Percentiles rank a stretch among this genome's conserved stretches.
These are phyloP conservation scores for Discostella stelligeroides DNA, from an alignment of 108 stramenopile species.

Conservation along the genomic window DNA sequence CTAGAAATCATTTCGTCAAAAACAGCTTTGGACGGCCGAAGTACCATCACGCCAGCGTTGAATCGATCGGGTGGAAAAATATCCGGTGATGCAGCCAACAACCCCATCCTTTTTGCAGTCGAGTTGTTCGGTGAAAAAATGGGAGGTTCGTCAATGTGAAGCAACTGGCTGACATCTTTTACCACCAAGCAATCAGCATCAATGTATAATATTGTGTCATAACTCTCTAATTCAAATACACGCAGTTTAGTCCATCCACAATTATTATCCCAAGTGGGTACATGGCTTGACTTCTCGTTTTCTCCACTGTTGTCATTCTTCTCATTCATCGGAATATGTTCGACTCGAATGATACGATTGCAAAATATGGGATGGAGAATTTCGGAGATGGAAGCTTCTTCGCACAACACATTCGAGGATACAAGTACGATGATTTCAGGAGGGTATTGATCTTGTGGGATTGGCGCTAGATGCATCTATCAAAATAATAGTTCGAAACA, in stretches of 20 bases:
- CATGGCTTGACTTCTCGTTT: slow-evolving; percentile 13
- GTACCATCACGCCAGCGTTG: slow-evolving; percentile 90
- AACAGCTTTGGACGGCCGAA: slow-evolving; percentile 62
- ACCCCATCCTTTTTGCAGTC: slow-evolving; percentile 49
- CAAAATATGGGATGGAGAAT: slow-evolving; percentile 37
- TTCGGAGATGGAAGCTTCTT: slow-evolving; percentile 14
- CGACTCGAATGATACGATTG: slow-evolving; percentile 42
- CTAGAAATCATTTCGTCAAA: slow-evolving; percentile 55
- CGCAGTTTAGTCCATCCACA: slow-evolving; percentile 62
- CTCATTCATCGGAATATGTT: slow-evolving; percentile 33
- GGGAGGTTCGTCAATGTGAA: slow-evolving; percentile 44
- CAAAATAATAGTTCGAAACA: no score
- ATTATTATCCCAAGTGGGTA: slow-evolving; percentile 44
- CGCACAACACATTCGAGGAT: slow-evolving; percentile 52
- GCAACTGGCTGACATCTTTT: slow-evolving; percentile 61
- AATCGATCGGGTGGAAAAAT: slow-evolving; percentile 86
- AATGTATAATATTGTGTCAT: slow-evolving; percentile 79
- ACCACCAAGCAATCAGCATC: slow-evolving; percentile 81
- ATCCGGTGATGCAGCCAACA: slow-evolving; percentile 88
- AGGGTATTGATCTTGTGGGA: slow-evolving; percentile 30
- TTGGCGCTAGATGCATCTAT: slow-evolving; percentile 19
- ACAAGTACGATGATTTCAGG: slow-evolving; percentile 62
- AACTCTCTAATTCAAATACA: slow-evolving; percentile 65
- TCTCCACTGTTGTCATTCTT: slow-evolving; percentile 13
- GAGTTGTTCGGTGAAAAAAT: slow-evolving; percentile 13